Base-by-base conservation (phyloP, 2,329 filamentous ascomycete species). In the Waltergamsia citrina region DNA sequence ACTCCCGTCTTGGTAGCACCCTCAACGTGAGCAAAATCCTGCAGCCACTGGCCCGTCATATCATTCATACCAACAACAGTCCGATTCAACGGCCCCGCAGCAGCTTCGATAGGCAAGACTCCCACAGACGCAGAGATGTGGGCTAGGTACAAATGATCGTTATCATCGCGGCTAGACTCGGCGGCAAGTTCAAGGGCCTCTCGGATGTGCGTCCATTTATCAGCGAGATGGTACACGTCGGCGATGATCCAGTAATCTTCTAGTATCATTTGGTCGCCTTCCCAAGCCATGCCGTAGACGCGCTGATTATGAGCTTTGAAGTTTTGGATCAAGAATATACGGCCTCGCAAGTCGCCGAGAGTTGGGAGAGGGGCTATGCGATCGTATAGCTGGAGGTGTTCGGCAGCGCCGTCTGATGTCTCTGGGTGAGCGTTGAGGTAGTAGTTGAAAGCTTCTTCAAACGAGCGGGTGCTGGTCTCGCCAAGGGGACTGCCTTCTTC, bases 11-110 rank as follows among this genome's bases (percentile, higher is more conserved):
- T 49, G 7, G 51, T 49, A 4, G 45, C 49, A 4, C 45, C 48
- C 5, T 43, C 36, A 7, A 42, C 43, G 6, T 43, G 36, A 16
- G 46, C 45, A 21, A 46, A 50, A 25, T 56, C 48, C 21, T 51
- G 46, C 24, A 68, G 49, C 59, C 61, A 69, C 41, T 50, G 48
- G 21, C 64, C 64, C 22, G 64, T 67, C 50, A 59, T 57, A 41
- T 69, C 65, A 36, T 70, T 70, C 54, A 69, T 66, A 19, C 66
- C 66, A n/a, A 45, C 43, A 4, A 66, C 51, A 12, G 53, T 54
- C 27, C 51, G 48, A 41, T 66, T 61, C 34, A 45, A 43, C n/a
- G 63, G 57, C 0, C 67, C 66, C 0, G 66, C 65, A 9, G 66
- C 66, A 2, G 64, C 67, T 43, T 66, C 62, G 33, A 70, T 65